Percentiles rank a stretch among this genome's conserved stretches.
Evolutionary conservation across 2,329 filamentous ascomycete species (phyloP).

Genomic region (Alternaria panax): DNA sequence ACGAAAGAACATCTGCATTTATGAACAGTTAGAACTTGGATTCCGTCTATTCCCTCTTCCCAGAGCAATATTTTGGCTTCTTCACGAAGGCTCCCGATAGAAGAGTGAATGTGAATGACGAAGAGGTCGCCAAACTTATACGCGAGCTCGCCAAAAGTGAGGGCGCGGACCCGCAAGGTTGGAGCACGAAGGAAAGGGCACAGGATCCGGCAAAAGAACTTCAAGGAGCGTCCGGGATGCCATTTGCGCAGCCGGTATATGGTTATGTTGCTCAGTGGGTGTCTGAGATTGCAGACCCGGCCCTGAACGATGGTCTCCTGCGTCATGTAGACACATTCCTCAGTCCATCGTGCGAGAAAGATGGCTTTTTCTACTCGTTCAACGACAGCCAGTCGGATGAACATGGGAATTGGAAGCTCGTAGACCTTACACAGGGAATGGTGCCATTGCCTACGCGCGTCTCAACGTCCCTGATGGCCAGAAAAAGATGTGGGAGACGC

Average conservation of each 20-base stretch:
- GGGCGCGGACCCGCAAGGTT: neutral
- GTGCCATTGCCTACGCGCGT: slow-evolving; percentile 47
- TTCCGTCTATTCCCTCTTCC: neutral
- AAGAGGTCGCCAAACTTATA: neutral
- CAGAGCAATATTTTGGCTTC: neutral
- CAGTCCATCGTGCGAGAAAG: slow-evolving; percentile 43
- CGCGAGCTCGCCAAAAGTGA: neutral
- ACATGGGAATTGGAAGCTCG: slow-evolving; percentile 30
- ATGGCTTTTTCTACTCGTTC: slow-evolving; percentile 48
- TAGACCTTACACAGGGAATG: slow-evolving; percentile 51
- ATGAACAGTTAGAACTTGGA: slow-evolving; percentile 1
- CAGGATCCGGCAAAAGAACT: neutral
- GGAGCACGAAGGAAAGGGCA: neutral
- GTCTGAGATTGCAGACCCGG: neutral
- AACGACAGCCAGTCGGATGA: slow-evolving; percentile 32
- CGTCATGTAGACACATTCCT: slow-evolving; percentile 11
- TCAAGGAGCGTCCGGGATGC: neutral
- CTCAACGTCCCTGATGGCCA: slow-evolving; percentile 50
- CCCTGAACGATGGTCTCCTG: neutral
- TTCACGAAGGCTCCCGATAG: neutral
- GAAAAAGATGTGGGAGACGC: slow-evolving; percentile 47
- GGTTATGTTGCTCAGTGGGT: neutral
- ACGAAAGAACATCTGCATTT: neutral
- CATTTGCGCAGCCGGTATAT: neutral
- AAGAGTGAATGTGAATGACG: neutral